These are phyloP conservation scores for Pachysandra terminalis DNA, from an alignment of 164 flowering plant genomes.

Conservation along the genomic window DNA sequence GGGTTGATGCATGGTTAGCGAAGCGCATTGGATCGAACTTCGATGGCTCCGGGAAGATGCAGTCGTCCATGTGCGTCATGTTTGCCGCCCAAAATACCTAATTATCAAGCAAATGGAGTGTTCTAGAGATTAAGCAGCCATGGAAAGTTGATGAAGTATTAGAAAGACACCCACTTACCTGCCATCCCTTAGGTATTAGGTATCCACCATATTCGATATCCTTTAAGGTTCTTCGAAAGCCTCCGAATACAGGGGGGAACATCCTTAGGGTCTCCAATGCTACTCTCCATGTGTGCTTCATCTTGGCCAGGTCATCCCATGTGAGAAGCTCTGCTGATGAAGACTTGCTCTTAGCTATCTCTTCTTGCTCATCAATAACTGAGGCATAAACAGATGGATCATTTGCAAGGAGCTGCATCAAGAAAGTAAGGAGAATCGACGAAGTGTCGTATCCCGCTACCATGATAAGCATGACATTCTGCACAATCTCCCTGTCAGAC, in stretches of 20 bases:
- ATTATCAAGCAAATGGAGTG: too few relatives aligned
- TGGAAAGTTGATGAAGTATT: too few relatives aligned
- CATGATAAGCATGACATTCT: slow-evolving; percentile 54
- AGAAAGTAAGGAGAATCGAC: slow-evolving; percentile 44
- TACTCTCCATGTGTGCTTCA: slow-evolving; percentile 80
- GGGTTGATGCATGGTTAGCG: slow-evolving; percentile 41
- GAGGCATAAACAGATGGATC: slow-evolving; percentile 31
- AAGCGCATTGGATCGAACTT: slow-evolving; percentile 60
- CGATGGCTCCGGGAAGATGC: slow-evolving; percentile 49
- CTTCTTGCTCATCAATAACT: slow-evolving; percentile 36
- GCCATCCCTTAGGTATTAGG: slow-evolving; percentile 72
- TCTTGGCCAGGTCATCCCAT: slow-evolving; percentile 68
- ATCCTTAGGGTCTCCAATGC: slow-evolving; percentile 49
- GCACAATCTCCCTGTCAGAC: slow-evolving; percentile 50
- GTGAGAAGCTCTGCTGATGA: slow-evolving; percentile 45
- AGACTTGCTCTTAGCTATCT: slow-evolving; percentile 25
- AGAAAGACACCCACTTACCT: slow-evolving; percentile 28
- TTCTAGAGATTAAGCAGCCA: too few relatives aligned
- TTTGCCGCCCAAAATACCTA: slow-evolving; percentile 51
- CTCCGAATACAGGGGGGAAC: slow-evolving; percentile 50
- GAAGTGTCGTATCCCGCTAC: slow-evolving; percentile 62
- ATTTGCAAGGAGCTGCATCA: slow-evolving; percentile 37
- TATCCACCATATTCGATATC: slow-evolving; percentile 59
- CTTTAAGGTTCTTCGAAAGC: slow-evolving; percentile 43
- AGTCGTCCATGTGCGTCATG: slow-evolving; percentile 59